Percentiles rank a stretch among this genome's conserved stretches.
These are phyloP conservation scores for Rhynchosporium graminicola DNA, from an alignment of 2,329 filamentous ascomycete species.

Conservation along the genomic window DNA sequence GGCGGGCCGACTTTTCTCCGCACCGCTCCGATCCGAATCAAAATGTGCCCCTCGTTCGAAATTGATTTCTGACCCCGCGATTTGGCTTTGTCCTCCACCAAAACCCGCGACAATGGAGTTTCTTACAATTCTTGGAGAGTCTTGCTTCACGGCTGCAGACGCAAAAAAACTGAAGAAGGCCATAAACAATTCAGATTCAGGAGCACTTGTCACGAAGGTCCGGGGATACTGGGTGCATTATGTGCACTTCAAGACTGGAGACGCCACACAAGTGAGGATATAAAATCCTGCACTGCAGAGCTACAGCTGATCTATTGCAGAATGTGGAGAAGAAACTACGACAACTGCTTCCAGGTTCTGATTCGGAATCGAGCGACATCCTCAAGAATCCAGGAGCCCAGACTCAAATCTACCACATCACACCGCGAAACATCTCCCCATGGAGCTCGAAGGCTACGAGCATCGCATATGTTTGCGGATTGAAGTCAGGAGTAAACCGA, in stretches of 20 bases:
- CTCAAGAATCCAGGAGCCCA: constrained; percentile 19
- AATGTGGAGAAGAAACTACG: constrained; percentile 31
- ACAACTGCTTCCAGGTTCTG: constrained; percentile 33
- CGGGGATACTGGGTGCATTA: constrained; percentile 38
- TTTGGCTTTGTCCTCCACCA: background rate
- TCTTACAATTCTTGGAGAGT: constrained; percentile 34
- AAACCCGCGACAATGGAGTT: constrained; percentile 32
- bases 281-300: background rate
- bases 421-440: constrained; percentile 85
- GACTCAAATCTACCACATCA: constrained; percentile 57
- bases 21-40: background rate
- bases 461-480: constrained; percentile 88
- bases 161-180: constrained; percentile 34
- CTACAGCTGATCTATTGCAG: constrained; percentile 22
- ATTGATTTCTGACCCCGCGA: constrained; percentile 12
- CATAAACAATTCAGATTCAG: constrained; percentile 26
- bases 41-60: constrained; percentile 11
- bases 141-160: constrained; percentile 37
- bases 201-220: constrained; percentile 32
- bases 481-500: constrained; percentile 68
- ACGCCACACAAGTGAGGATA: constrained; percentile 19
- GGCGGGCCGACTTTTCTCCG: background rate
- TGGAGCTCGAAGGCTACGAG: constrained; percentile 97
- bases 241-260: constrained; percentile 32
- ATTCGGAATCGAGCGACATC: constrained; percentile 22